A percentile compares a stretch with the other conserved stretches of the same genome.
These are phyloP conservation scores for Seminavis robusta DNA, from an alignment of 108 stramenopile species.

Conservation along the genomic window DNA sequence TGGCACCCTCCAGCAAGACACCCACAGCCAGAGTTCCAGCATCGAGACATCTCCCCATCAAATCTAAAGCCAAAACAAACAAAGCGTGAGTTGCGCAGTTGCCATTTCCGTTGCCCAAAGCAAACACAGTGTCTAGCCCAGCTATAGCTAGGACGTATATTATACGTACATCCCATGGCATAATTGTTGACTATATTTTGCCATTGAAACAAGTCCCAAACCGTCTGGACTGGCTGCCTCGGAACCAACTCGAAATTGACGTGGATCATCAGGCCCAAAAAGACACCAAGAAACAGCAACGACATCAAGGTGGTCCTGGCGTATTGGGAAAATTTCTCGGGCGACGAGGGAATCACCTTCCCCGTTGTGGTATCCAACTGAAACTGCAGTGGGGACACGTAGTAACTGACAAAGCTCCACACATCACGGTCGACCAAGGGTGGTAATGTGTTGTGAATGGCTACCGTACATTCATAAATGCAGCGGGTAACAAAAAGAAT, in stretches of 20 bases:
- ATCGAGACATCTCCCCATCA: too few relatives aligned
- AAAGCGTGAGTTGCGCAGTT: too few relatives aligned
- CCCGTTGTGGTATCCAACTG: constrained; percentile 2
- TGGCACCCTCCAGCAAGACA: not conserved
- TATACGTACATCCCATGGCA: constrained; percentile 12
- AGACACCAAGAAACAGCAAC: not conserved
- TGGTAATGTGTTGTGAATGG: constrained; percentile 15
- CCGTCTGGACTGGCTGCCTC: not conserved
- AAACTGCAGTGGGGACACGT: constrained; percentile 7
- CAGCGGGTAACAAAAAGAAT: too few relatives aligned
- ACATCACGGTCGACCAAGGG: constrained; percentile 6
- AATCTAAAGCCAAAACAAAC: too few relatives aligned
- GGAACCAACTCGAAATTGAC: constrained; percentile 5
- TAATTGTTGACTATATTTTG: constrained; percentile 21
- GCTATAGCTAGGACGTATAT: not conserved
- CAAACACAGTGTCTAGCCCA: too few relatives aligned
- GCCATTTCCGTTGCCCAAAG: too few relatives aligned
- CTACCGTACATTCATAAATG: too few relatives aligned
- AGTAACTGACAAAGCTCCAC: constrained; percentile 6
- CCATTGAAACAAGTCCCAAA: constrained; percentile 11
- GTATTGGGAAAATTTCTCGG: not conserved
- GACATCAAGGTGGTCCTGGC: not conserved
- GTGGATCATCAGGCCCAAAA: constrained; percentile 3
- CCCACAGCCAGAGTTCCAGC: constrained; percentile 2
- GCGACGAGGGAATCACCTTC: not conserved